Conservation (phyloP, 2,329 filamentous ascomycete genomes). For the Aspergillus amoenus region DNA sequence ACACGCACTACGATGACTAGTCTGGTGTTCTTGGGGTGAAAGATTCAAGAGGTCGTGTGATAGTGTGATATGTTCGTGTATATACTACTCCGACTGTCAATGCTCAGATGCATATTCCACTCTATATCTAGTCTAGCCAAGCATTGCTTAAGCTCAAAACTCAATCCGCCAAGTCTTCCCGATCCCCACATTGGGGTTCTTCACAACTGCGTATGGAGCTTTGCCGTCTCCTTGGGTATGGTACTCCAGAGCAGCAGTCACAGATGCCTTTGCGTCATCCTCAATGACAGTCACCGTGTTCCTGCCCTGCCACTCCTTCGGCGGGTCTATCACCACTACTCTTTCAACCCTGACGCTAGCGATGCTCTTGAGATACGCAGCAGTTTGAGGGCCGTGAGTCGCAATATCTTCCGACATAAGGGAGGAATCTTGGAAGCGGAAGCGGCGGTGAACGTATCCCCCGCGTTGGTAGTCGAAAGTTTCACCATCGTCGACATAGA, state of each 20-base stretch:
- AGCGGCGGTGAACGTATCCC: constrained; percentile 82
- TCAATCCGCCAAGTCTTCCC: constrained; percentile 64
- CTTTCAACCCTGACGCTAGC: constrained; percentile 75
- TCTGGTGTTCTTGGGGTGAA: neutral
- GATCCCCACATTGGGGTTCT: constrained; percentile 62
- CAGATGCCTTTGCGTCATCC: constrained; percentile 45
- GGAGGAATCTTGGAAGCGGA: constrained; percentile 61
- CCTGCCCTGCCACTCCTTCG: constrained; percentile 67
- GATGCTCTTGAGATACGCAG: constrained; percentile 78
- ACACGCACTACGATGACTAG: neutral
- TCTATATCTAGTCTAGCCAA: constrained; percentile 1
- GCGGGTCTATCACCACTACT: constrained; percentile 79
- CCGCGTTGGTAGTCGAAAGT: constrained; percentile 83
- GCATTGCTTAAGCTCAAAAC: constrained; percentile 37
- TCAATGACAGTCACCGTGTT: constrained; percentile 53
- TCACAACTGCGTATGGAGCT: constrained; percentile 63
- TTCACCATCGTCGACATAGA: constrained; percentile 94
- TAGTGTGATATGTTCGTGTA: neutral
- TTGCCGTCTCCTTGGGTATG: constrained; percentile 52
- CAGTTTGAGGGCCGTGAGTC: constrained; percentile 61
- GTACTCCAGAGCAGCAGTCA: constrained; percentile 59
- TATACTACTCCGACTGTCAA: neutral
- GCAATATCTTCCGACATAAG: constrained; percentile 71
- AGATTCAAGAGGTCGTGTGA: neutral
- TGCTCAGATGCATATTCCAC: neutral